These are phyloP conservation scores for Hypericum perforatum DNA, from an alignment of 345 rosid species.

Conservation along the genomic window DNA sequence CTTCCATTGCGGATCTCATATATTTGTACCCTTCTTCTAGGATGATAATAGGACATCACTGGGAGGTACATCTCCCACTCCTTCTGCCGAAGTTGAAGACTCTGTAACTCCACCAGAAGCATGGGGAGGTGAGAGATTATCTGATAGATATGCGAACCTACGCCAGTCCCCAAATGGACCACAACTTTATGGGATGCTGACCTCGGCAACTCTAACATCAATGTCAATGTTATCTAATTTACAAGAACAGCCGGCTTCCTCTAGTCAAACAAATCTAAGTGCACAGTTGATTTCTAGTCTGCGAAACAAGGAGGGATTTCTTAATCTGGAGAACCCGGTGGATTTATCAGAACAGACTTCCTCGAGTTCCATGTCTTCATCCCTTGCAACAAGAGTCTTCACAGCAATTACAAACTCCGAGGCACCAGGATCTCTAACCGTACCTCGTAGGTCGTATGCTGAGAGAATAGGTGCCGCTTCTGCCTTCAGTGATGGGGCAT, in stretches of 20 bases:
- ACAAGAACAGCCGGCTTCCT: slow-evolving; percentile 49
- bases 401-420: slow-evolving; percentile 40
- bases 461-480: slow-evolving; percentile 82
- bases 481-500: slow-evolving; percentile 56
- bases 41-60: slow-evolving; percentile 41
- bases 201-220: slow-evolving; percentile 48
- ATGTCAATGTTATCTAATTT: slow-evolving; percentile 55
- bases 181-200: slow-evolving; percentile 45
- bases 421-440: slow-evolving; percentile 34
- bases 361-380: slow-evolving; percentile 40
- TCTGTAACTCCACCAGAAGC: slow-evolving; percentile 94
- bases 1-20: background rate
- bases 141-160: slow-evolving; percentile 50
- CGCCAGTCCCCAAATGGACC: slow-evolving; percentile 45
- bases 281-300: slow-evolving; percentile 36
- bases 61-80: slow-evolving; percentile 45
- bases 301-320: slow-evolving; percentile 39
- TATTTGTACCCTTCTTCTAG: slow-evolving; percentile 24
- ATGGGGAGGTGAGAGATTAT: slow-evolving; percentile 91
- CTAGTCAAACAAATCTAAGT: slow-evolving; percentile 37
- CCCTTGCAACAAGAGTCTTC: slow-evolving; percentile 36
- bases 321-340: slow-evolving; percentile 36
- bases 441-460: slow-evolving; percentile 58
- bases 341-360: slow-evolving; percentile 46
- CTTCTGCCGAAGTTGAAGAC: slow-evolving; percentile 65